Base-by-base conservation (phyloP, 108 stramenopile species). In the Conticribra weissflogii region DNA sequence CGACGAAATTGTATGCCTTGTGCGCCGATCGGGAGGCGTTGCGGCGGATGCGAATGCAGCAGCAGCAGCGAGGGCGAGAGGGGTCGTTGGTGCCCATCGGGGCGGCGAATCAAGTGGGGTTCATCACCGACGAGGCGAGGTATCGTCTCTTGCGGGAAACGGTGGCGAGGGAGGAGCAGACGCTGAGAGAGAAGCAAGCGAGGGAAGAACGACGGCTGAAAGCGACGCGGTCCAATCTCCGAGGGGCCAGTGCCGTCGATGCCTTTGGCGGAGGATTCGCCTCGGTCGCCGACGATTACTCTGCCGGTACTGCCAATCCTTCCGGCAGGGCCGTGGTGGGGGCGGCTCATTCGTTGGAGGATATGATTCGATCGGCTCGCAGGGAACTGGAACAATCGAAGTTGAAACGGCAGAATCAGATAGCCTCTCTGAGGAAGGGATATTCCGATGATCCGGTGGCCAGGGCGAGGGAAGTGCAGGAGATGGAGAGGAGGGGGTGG, bases 71-170 rank as follows among this genome's bases (percentile, higher is more conserved):
- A 32, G 14, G 14, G 2, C 28, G 54, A 18, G 8, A 41, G 36
- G 36, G 36, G 12, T 68, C 72, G 25, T 45, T 81, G 46, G 80
- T 81, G 23, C 80, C 80, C n/a, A 71, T 81, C 25, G 80, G 80
- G 1, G 66, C 33, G 48, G 21, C 59, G 2, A 72, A 74, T 14
- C 63, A 81, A 49, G 80, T 68, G 16, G 80, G 72, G 9, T 81
- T 57, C 34, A 77, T 77, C 4, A 79, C 74, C 23, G 78, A 79
- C 46, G 78, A 75, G 28, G 78, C 50, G 15, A 57, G 78, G 0
- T 70, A 32, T 46, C 27, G 57, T 31, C 29, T 72, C 2, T 36
- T 77, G 2, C 76, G 72, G 56, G 34, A 68, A 19, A 77, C 71
- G 47, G 71, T 76, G 75, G 67, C 41, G 22, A 30, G 23, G 22